Conservation (phyloP, 495 filamentous ascomycete genomes). For the Aspergillus sparsus region DNA sequence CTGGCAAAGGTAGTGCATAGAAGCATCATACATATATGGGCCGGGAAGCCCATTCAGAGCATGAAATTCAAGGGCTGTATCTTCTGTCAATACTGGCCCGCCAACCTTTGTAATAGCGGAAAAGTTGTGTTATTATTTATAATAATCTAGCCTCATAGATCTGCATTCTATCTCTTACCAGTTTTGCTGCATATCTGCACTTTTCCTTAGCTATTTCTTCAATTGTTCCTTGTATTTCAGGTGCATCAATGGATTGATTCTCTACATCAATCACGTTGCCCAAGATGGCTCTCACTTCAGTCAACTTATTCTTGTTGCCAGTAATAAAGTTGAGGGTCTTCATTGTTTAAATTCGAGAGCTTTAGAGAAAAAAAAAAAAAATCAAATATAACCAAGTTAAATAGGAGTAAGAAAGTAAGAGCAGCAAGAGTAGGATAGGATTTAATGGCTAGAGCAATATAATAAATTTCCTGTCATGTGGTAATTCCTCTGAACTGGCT, state of each 20-base stretch:
- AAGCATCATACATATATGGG: conserved; percentile 79
- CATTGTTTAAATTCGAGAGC: conserved; percentile 14
- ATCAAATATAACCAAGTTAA: neutral
- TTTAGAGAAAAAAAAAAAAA: neutral
- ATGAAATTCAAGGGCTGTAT: conserved; percentile 91
- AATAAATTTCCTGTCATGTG: too few relatives aligned
- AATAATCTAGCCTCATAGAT: neutral
- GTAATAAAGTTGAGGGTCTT: conserved; percentile 87
- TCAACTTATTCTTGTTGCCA: conserved; percentile 89
- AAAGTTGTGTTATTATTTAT: conserved; percentile 16
- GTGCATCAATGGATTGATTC: conserved; percentile 73
- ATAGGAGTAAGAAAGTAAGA: neutral
- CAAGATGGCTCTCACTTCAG: conserved; percentile 84
- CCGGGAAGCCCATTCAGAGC: conserved; percentile 89
- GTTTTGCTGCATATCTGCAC: conserved; percentile 66
- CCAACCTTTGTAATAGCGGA: conserved; percentile 53
- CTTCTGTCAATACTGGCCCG: conserved; percentile 92
- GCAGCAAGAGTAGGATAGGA: conserved; percentile 12
- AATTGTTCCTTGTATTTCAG: conserved; percentile 88
- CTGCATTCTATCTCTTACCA: conserved; percentile 28
- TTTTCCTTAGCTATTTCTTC: conserved; percentile 91
- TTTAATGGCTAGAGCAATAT: neutral
- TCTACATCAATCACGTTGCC: conserved; percentile 69
- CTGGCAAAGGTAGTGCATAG: neutral
- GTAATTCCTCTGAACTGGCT: too few relatives aligned